Percentiles rank a stretch among this genome's conserved stretches.
These are phyloP conservation scores for Gynochthodes officinalis DNA, from an alignment of 257 asterid genomes.

Conservation along the genomic window DNA sequence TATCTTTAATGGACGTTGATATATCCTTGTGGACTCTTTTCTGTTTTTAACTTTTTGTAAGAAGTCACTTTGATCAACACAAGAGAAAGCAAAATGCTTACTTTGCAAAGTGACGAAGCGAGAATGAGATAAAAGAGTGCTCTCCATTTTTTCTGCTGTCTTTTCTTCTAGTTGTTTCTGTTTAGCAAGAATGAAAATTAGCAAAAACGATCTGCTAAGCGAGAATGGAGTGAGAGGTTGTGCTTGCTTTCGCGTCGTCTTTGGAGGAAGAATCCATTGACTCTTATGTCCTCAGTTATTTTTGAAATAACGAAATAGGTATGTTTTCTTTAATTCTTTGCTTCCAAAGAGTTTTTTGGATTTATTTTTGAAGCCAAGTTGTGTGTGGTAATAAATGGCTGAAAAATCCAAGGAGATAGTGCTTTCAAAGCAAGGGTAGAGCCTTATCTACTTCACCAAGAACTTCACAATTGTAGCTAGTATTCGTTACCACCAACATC, in stretches of 20 bases:
- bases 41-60: too few species aligned
- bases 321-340: too few species aligned
- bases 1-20: too few species aligned
- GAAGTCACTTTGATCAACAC: not conserved
- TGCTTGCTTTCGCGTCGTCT: conserved; percentile 15
- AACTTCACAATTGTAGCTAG: conserved; percentile 3
- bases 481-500: conserved; percentile 10
- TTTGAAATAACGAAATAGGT: too few species aligned
- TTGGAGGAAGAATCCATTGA: conserved; percentile 6
- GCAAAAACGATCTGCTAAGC: not conserved
- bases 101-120: conserved; percentile 40
- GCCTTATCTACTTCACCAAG: conserved; percentile 14
- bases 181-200: not conserved
- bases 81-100: conserved; percentile 22
- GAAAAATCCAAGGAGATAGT: too few species aligned
- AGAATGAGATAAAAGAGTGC: conserved; percentile 49
- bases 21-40: too few species aligned
- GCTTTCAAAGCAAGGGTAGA: not conserved
- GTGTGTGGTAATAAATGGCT: too few species aligned
- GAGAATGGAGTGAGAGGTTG: conserved; percentile 20
- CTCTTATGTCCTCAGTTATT: conserved; percentile 9
- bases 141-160: conserved; percentile 37
- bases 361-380: too few species aligned
- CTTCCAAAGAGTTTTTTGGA: too few species aligned
- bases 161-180: not conserved